Base-by-base conservation (phyloP, 495 filamentous ascomycete species). In the Neurospora sp. region DNA sequence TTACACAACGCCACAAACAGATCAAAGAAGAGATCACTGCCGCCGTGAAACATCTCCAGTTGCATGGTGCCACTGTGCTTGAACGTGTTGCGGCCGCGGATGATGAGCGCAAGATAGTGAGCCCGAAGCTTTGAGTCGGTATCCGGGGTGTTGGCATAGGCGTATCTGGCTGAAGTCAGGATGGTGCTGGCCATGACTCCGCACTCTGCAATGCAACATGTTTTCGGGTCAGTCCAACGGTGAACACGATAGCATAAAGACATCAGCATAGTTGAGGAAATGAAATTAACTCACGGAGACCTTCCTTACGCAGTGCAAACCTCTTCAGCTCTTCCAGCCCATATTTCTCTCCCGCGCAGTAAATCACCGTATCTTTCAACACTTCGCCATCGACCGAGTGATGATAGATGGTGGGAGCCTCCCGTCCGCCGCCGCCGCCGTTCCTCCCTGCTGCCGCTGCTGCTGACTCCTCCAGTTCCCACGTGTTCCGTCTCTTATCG, bases 31-130 rank as follows among this genome's bases (percentile, higher is more conserved):
- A 97, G 83, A 78, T 91, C 90, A 5, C 84, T 83, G 74, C 92
- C 93, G 27, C 94, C 94, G 76, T 86, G 86, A 81, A 93, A 91
- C 94, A 97, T 97, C 85, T 97, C 94, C 77, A 91, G 88, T 83
- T 97, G 94, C 94, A 97, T 96, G n/a, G 94, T 97, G 74, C 94
- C 94, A 82, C 93, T 96, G 44, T 92, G 85, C 86, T 96, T 97
- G 85, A 97, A 97, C 5, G 92, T 97, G 75, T 85, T 86, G 74
- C 93, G 86, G 78, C 90, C 91, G 75, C 94, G 88, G 76, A 97
- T 94, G 81, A 97, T 96, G 79, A 97, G 87, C 37, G 94, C 93
- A 35, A 97, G 89, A 78, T 97, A 97, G 82, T 97, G 94, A 40
- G 94, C 93, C 71, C 94, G 87, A 71, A 97, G 88, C 81, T 92